Evolutionary conservation across 257 asterid species (phyloP).

Genomic region (Prunella vulgaris): DNA sequence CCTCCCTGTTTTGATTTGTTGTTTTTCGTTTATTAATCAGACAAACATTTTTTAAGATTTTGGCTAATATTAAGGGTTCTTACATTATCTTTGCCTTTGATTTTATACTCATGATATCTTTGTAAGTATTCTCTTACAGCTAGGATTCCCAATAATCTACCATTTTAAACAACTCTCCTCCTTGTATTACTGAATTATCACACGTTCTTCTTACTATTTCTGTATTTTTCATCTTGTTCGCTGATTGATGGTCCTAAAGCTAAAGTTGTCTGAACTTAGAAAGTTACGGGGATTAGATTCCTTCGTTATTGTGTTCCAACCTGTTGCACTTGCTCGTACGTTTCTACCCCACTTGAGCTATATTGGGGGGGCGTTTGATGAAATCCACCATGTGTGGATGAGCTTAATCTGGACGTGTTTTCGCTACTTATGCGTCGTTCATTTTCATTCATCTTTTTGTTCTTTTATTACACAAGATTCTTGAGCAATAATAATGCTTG

Average conservation of each 20-base stretch:
- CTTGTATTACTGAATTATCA: constrained; percentile 9
- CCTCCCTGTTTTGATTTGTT: constrained; percentile 39
- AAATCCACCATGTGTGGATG: constrained; percentile 3
- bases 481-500: not conserved
- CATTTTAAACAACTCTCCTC: not conserved
- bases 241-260: constrained; percentile 7
- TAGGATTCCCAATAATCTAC: not conserved
- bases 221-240: not conserved
- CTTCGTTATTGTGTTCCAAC: constrained; percentile 18
- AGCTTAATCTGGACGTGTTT: constrained; percentile 2
- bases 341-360: not conserved
- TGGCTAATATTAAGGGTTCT: constrained; percentile 27
- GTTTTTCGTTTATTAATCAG: constrained; percentile 38
- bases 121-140: constrained; percentile 4
- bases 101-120: not conserved
- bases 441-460: constrained; percentile 2
- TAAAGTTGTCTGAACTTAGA: constrained; percentile 18
- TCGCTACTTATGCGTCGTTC: not conserved
- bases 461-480: constrained; percentile 1
- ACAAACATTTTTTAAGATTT: constrained; percentile 32
- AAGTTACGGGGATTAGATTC: constrained; percentile 20
- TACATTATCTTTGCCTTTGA: constrained; percentile 13
- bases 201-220: constrained; percentile 21
- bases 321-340: not conserved
- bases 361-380: not conserved